Evolutionary conservation across 2,329 filamentous ascomycete genomes (phyloP).

Genomic region (Elsinoe batatas): DNA sequence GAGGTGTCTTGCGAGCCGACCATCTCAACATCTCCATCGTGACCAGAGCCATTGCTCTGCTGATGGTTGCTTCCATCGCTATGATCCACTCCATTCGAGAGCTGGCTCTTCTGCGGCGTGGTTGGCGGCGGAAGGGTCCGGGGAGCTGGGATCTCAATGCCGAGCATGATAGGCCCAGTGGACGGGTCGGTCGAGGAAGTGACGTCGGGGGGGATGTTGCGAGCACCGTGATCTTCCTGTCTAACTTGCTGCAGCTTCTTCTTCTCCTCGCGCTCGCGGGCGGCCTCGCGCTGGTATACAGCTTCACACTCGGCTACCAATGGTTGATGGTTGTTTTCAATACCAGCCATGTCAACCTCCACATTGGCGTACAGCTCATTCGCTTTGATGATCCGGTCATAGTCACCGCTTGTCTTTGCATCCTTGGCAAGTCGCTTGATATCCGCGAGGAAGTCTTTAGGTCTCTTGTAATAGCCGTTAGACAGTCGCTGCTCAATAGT

Average conservation of each 20-base stretch:
- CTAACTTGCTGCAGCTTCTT: constrained; percentile 53
- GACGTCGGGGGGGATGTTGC: constrained; percentile 32
- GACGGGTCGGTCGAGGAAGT: constrained; percentile 33
- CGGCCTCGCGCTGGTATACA: constrained; percentile 63
- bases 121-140: constrained; percentile 34
- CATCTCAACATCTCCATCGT: constrained; percentile 37
- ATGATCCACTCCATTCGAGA: constrained; percentile 50
- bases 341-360: constrained; percentile 76
- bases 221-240: constrained; percentile 42
- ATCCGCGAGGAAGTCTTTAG: constrained; percentile 80
- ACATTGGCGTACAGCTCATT: constrained; percentile 90
- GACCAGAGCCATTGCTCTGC: constrained; percentile 33
- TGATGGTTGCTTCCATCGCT: constrained; percentile 26
- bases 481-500: constrained; percentile 94
- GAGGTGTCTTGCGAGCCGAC: constrained; percentile 31
- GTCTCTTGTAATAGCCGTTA: constrained; percentile 90
- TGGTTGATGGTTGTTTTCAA: constrained; percentile 55
- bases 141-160: constrained; percentile 52
- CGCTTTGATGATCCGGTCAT: constrained; percentile 71
- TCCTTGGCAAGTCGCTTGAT: constrained; percentile 79
- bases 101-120: constrained; percentile 47
- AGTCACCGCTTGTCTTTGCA: constrained; percentile 70
- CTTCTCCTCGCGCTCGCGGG: constrained; percentile 47
- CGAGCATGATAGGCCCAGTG: constrained; percentile 44
- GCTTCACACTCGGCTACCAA: constrained; percentile 67